Evolutionary conservation across 2,329 filamentous ascomycete genomes (phyloP).

Genomic region (Verticillium isaacii): DNA sequence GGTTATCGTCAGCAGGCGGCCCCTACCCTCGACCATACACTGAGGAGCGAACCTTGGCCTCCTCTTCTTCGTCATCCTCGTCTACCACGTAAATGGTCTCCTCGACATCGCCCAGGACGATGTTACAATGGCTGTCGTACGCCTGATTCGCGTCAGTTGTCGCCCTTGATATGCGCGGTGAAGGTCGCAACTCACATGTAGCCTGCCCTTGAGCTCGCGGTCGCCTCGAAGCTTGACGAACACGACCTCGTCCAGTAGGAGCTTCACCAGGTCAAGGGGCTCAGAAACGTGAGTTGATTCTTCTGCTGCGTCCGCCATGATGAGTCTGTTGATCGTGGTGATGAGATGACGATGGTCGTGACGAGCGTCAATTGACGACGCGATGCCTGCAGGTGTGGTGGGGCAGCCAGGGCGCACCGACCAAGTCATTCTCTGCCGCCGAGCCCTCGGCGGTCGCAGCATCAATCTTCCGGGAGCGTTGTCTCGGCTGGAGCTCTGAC

Average conservation of each 20-base stretch:
- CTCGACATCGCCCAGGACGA: conserved; percentile 92
- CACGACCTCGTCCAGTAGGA: conserved; percentile 91
- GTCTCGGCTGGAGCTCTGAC: background rate
- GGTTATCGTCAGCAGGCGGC: background rate
- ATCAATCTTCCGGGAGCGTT: background rate
- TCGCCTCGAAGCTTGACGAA: conserved; percentile 97
- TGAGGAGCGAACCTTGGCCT: conserved; percentile 57
- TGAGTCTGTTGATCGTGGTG: conserved; percentile 13
- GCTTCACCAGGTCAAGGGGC: conserved; percentile 90
- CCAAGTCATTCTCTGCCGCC: background rate
- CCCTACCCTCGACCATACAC: background rate
- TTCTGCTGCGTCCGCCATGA: conserved; percentile 82
- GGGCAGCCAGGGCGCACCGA: background rate
- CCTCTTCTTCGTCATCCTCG: conserved; percentile 75
- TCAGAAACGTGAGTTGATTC: conserved; percentile 72
- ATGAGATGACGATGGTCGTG: background rate
- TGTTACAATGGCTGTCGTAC: conserved; percentile 97
- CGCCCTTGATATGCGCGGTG: conserved; percentile 9
- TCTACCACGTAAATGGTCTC: conserved; percentile 95
- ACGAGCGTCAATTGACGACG: background rate
- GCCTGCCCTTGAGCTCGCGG: conserved; percentile 86
- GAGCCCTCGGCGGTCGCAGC: background rate
- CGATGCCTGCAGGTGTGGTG: background rate
- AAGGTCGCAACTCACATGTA: conserved; percentile 66
- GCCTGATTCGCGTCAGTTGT: conserved; percentile 51